phyloP scores from a whole-genome alignment of 176 grass and related monocot species.

The Raddia guianensis region DNA sequence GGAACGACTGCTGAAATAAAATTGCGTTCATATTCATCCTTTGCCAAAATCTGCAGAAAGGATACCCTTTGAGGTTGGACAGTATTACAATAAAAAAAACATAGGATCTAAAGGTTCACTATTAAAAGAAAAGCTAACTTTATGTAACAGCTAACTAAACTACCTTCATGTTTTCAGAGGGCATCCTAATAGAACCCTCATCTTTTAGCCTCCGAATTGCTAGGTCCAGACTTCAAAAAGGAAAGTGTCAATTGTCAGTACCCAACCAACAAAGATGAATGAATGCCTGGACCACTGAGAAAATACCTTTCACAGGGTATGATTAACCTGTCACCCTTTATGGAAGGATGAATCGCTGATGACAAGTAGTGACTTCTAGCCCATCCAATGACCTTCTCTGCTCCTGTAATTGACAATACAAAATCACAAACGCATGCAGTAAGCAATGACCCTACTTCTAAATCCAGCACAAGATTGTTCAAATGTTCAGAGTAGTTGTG shows the following conservation, averaged over 20 bases:
- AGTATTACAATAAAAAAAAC: neutral
- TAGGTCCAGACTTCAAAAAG: conserved; percentile 73
- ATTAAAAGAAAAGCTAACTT: conserved; percentile 25
- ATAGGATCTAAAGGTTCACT: neutral
- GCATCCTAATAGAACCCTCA: conserved; percentile 54
- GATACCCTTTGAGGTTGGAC: conserved; percentile 28
- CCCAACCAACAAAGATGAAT: conserved; percentile 18
- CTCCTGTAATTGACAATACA: conserved; percentile 56
- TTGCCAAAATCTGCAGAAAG: conserved; percentile 74
- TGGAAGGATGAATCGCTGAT: conserved; percentile 49
- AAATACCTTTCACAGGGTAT: conserved; percentile 86
- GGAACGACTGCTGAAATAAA: conserved; percentile 93
- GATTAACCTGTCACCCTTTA: conserved; percentile 69
- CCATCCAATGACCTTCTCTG: conserved; percentile 86
- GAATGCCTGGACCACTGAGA: conserved; percentile 35
- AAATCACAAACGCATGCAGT: conserved; percentile 18
- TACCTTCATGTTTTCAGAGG: conserved; percentile 77
- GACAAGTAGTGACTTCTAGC: conserved; percentile 94
- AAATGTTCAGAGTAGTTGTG: neutral
- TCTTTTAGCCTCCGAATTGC: conserved; percentile 72
- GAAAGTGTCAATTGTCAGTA: conserved; percentile 20
- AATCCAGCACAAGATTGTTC: conserved; percentile 12
- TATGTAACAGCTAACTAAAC: conserved; percentile 4
- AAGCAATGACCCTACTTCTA: conserved; percentile 14
- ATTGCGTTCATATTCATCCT: conserved; percentile 92